These are phyloP conservation scores for Macadamia integrifolia DNA, from an alignment of 164 flowering plant genomes.

Conservation along the genomic window DNA sequence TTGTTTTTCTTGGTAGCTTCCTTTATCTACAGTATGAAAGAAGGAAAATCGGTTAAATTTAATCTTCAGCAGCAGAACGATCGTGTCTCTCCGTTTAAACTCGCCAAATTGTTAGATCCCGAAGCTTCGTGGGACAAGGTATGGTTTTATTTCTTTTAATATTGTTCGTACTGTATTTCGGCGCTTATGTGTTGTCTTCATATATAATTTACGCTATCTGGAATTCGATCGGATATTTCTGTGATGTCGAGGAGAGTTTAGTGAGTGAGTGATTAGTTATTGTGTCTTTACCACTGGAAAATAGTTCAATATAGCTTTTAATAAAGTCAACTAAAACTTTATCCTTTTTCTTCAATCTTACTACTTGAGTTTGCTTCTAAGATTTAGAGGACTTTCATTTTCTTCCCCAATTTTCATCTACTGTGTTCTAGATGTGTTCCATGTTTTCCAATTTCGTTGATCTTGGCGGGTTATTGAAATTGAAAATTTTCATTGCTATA, in stretches of 20 bases:
- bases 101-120: conserved; percentile 81
- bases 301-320: too few species aligned
- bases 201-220: background rate
- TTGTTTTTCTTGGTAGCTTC: too few species aligned
- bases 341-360: background rate
- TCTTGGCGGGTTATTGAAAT: too few species aligned
- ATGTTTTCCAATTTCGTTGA: too few species aligned
- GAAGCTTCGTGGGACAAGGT: conserved; percentile 99
- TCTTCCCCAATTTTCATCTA: background rate
- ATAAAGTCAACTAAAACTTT: background rate
- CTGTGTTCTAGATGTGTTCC: too few species aligned
- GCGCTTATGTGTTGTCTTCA: background rate
- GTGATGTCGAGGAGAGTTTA: too few species aligned
- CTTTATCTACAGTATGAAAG: conserved; percentile 38
- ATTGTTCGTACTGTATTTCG: background rate
- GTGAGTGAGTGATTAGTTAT: too few species aligned
- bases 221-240: background rate
- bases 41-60: conserved; percentile 46
- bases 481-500: too few species aligned
- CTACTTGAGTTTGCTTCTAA: background rate
- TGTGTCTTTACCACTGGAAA: too few species aligned
- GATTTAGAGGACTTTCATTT: background rate
- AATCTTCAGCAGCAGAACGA: conserved; percentile 53
- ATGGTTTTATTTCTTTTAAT: background rate
- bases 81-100: conserved; percentile 63